Base-by-base conservation (phyloP, 352 stramenopile genomes). In the Phytopythium boreale region DNA sequence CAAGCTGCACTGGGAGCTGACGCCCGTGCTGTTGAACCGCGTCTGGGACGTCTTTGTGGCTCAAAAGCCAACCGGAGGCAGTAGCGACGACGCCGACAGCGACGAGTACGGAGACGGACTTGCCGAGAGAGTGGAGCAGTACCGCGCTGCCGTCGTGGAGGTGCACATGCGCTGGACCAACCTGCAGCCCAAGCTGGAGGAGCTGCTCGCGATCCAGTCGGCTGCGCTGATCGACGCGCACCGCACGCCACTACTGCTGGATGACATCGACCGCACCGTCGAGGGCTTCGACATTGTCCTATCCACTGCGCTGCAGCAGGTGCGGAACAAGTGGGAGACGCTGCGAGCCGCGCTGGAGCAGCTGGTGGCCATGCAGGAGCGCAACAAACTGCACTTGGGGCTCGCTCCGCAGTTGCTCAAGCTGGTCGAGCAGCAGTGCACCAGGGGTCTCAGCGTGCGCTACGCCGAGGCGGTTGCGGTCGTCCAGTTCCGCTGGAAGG, bases 401-500 rank as follows among this genome's bases (percentile, higher is more conserved):
- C 67, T 67, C n/a, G 83, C 81, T 1, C 79, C 81, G 14, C 68
- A 81, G 27, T 53, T 90, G 1, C 66, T 92, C 1, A 83, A 77
- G 9, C 66, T 74, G 22, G 79, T 92, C 2, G 64, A 72, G 3
- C 60, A 79, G 26, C 69, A 68, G 29, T 92, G 84, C 69, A 85
- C 69, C 51, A 81, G 83, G 55, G 84, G 84, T 1, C 68, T 92
- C 4, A 82, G 71, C 46, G 66, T 62, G 46, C 72, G 73, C 6
- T 71, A 92, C 55, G 77, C 81, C 1, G 81, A 90, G 10, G 81
- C 74, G 2, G 81, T 92, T 0, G 76, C 81, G 0, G 82, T 77
- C 11, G 76, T 90, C 12, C 84, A 92, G 53, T 90, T 89, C 52
- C 81, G 84, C 5, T 89, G 80, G 81, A 90, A 88, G 72, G 81